Base-by-base conservation (phyloP, 2,329 filamentous ascomycete species). In the Ceratocystis alfenasii region DNA sequence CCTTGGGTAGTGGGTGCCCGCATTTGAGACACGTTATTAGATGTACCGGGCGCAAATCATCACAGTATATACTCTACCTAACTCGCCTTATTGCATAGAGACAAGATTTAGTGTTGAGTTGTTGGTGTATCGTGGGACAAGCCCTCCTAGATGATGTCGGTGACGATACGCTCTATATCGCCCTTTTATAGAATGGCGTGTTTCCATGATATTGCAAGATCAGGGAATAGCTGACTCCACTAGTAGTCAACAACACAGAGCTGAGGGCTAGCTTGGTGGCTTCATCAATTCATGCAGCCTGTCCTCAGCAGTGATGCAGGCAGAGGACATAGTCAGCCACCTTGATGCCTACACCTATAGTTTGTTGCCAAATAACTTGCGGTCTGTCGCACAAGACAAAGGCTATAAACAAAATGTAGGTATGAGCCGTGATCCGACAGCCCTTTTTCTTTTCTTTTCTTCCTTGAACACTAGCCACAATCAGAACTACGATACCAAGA, bases 351-450 rank as follows among this genome's bases (percentile, higher is more conserved):
- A 36, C 25, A 30, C 55, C 55, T 59, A 59, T 59, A 33, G 55
- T 25, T 36, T 59, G 10, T n/a, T 33, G 55, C 55, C 55, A 59
- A 59, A 36, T 59, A 59, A 20, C 12, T 15, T 33, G 6, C 25
- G 6, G 12, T 59, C 55, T 59, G 55, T 59, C 55, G 55, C 22
- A 59, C 55, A 59, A 59, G 28, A n/a, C 22, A 20, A 59, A 59
- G 28, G 4, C 4, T 30, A 36, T n/a, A 17, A 59, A 59, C 30
- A 59, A 59, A 59, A 59, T 59, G 22, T 33, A 59, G 28, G 3
- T 8, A 20, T 30, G 15, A n/a, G 5, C 28, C 30, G 28, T 59
- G 30, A 22, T 8, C 12, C 25, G 17, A 8, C 17, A n/a, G 25
- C 17, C 15, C 10, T 41, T 41, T 41, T 41, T 15, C 36, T 30